Evolutionary conservation across 202 grass and related monocot genomes (phyloP), one percentile per base, ranked within the genome.

Genomic region (Zizania palustris): DNA sequence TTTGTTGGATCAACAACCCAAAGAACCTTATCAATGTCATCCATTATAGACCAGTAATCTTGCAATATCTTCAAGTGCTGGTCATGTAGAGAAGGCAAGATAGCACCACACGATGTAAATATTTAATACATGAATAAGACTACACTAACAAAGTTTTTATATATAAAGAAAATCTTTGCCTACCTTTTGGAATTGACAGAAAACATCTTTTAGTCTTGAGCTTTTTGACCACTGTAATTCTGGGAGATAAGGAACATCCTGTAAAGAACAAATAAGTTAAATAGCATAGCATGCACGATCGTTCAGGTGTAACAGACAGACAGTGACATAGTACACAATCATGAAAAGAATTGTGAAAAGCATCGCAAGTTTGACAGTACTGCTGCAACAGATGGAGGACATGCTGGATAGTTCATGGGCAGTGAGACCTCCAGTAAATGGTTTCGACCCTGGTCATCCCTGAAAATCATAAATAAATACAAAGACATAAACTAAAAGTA

Each of bases 1-100:
- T 84, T 76, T 85, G 79, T 74, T 45, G 91, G 84, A 89, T 91
- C 80, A 44, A 88, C 71, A 77, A 92, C 80, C 67, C 71, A 92
- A 74, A 97, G 88, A 49, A 60, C 65, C 63, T 83, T 92, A 76
- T 93, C 91, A 69, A 97, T 97, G 62, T 81, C 85, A 73, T 97
- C 89, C 79, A 97, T 89, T 37, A 56, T 78, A 65, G 80, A 92
- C 94, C 86, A 92, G 63, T 84, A 82, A 67, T 82, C 86, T 82
- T 90, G 86, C 59, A 97, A 77, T 12, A 71, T 76, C 72, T 84
- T 87, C 82, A 97, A 82, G 76, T 93, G 89, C 91, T 90, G 63
- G 68, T 83, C 82, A 36, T 51, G 36, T 36, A 48, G 16, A 82
- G 15, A 11, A 7, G 74, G 42, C 59, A 85, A 65, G 43, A 81